Evolutionary conservation across 164 flowering plant genomes (phyloP), one percentile per base, ranked within the genome.

Genomic region (Saururus chinensis): DNA sequence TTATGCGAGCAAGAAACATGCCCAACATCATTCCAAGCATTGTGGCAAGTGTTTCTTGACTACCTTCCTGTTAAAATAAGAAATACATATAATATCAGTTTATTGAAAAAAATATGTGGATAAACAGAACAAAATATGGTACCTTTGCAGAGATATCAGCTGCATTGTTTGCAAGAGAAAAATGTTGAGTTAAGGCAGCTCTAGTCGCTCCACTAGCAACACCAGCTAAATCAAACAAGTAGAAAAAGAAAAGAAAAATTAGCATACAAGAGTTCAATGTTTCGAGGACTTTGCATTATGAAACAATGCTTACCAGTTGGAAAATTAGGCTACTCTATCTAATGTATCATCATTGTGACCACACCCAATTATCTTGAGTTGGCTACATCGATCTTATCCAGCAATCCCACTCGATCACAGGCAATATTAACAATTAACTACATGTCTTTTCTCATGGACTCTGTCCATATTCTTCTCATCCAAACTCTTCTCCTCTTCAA

Each of bases 131-230:
- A 49, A 60, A 19, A 53, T 45, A 26, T 24, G 51, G 59, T 76
- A 95, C 99, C 99, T 91, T 95, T 11, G 97, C 99, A 74, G 96
- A 80, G 73, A 93, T 91, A 77, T 95, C 97, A 12, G 99, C 97
- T 40, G 97, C 95, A 82, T 93, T 93, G 61, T 83, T 79, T 74
- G 91, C 91, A 72, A 90, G 96, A n/a, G 97, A 89, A 80, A 93
- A 93, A 77, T 93, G 99, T 60, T 93, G 97, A 41, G 99, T 93
- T 71, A 93, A 75, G 72, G 99, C 97, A 67, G 97, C 99, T 79
- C 97, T 81, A 69, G 99, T 95, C 8, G 99, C 96, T 76, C 97
- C 99, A 80, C 97, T 89, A n/a, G 99, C 99, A 83, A 91, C 97
- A 74, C 99, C 99, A 84, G 99, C 99, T 93, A 68, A 53, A 59